Percentiles rank a stretch among this genome's conserved stretches.
Conservation (phyloP, 2,329 filamentous ascomycete species). For the Phaeosphaeriaceae sp. region DNA sequence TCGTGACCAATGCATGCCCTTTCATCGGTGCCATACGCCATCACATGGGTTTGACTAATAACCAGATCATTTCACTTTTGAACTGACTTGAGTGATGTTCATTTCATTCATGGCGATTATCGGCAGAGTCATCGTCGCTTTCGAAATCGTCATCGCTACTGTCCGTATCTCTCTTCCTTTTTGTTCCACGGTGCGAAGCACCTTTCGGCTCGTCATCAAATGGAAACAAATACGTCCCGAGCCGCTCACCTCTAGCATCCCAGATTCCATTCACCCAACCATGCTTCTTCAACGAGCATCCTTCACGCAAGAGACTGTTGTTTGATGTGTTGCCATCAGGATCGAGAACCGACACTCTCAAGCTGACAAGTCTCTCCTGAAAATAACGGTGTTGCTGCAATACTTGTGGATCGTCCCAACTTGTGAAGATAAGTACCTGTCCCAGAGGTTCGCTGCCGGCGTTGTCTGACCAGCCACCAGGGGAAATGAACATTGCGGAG, state of each 20-base stretch:
- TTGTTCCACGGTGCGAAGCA: not conserved
- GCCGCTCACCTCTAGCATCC: slow-evolving; percentile 6
- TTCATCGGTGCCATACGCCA: too few relatives aligned
- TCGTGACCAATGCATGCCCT: too few relatives aligned
- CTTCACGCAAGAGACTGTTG: not conserved
- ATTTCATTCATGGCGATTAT: not conserved
- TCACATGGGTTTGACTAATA: too few relatives aligned
- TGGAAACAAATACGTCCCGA: slow-evolving; percentile 11
- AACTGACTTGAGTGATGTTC: too few relatives aligned
- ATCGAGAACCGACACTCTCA: slow-evolving; percentile 9
- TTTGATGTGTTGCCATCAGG: not conserved
- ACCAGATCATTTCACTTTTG: too few relatives aligned
- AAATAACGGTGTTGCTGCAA: slow-evolving; percentile 1
- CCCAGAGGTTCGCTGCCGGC: not conserved
- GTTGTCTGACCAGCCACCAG: slow-evolving; percentile 2
- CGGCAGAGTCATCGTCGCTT: not conserved
- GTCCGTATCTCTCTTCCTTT: not conserved
- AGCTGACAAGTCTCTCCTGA: slow-evolving; percentile 14
- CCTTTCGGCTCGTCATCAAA: not conserved
- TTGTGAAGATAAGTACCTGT: slow-evolving; percentile 15
- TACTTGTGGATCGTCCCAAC: slow-evolving; percentile 16
- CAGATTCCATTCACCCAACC: slow-evolving; percentile 27
- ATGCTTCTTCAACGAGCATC: slow-evolving; percentile 5
- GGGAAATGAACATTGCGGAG: slow-evolving; percentile 14
- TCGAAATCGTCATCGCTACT: not conserved